These are phyloP conservation scores for Sporothrix phasma DNA, from an alignment of 2,329 filamentous ascomycete species.

Conservation along the genomic window DNA sequence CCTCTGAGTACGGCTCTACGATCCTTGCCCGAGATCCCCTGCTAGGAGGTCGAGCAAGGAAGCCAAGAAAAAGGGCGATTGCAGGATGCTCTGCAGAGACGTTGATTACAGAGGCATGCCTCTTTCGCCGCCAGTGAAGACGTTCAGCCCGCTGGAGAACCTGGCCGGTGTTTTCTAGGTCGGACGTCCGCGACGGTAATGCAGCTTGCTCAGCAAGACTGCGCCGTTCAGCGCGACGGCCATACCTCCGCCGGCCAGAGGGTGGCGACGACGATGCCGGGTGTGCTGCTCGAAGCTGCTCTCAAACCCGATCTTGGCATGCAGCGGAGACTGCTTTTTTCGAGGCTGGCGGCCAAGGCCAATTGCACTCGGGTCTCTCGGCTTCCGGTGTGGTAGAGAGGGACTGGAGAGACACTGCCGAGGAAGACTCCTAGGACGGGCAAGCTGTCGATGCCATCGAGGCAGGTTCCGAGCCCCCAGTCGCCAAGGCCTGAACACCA, in stretches of 20 bases:
- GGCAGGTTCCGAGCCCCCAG: conserved; percentile 70
- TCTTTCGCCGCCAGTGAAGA: too few relatives aligned
- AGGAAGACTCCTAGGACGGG: conserved; percentile 75
- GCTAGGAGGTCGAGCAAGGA: not conserved
- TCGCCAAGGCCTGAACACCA: conserved; percentile 69
- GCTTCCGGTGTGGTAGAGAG: conserved; percentile 93
- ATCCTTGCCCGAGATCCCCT: not conserved
- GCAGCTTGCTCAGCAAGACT: conserved; percentile 65
- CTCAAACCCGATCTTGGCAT: conserved; percentile 97
- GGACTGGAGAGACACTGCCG: conserved; percentile 61
- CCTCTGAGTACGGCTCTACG: not conserved
- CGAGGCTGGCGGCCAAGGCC: conserved; percentile 67
- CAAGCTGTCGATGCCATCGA: conserved; percentile 82
- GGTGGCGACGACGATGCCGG: conserved; percentile 78
- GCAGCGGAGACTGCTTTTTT: conserved; percentile 62
- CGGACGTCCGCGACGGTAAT: conserved; percentile 52
- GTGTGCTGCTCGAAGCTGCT: conserved; percentile 33
- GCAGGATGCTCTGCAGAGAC: not conserved
- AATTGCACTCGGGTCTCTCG: conserved; percentile 85
- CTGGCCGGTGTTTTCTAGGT: conserved; percentile 54
- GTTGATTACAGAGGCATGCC: not conserved
- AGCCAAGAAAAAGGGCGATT: not conserved
- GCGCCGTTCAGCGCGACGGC: conserved; percentile 93
- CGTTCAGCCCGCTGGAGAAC: conserved; percentile 45
- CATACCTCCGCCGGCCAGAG: conserved; percentile 92